Base-by-base conservation (phyloP, 176 grass and related monocot species). In the Puccinellia tenuiflora region DNA sequence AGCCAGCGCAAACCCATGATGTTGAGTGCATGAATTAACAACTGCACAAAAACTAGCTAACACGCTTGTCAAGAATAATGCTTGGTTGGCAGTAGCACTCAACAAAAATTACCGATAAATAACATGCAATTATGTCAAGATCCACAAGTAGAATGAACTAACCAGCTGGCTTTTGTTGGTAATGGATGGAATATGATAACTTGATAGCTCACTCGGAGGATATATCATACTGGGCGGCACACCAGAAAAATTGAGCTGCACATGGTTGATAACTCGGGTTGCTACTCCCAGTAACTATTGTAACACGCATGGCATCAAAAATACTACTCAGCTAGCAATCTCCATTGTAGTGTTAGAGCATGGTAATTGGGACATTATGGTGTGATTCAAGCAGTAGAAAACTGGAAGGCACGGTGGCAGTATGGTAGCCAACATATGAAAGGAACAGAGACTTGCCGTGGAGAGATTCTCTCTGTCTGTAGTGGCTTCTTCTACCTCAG, bases 151-250 rank as follows among this genome's bases (percentile, higher is more conserved):
- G 60, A 69, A 34, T 60, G 52, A 76, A 84, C 85, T 85, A 51
- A 68, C 72, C 20, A 81, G 63, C 57, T 66, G 38, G 43, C 65
- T 85, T 67, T 85, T 88, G 89, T 48, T 67, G n/a, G 53, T 39
- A 85, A 63, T 85, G 51, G 74, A 77, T 64, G 78, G 78, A 78
- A 47, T 78, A 91, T 54, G 73, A 65, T 37, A 78, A 45, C 76
- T 42, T 70, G 83, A 62, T 76, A 52, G 12, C 20, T 25, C 30
- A 82, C 63, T 39, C 29, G 78, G 9, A 84, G 13, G 65, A 81
- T 60, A 66, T 28, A n/a, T 31, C 14, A 31, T 63, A 61, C 13
- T 6, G 57, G 57, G 57, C 62, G 9, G 0, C 9, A 7, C 15
- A 38, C 43, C 84, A 60, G 25, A 85, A 63, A 63, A 75, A 75